phyloP scores from a whole-genome alignment of 1,284 basidiomycete genomes.

The Pseudozyma tsukubaensis region DNA sequence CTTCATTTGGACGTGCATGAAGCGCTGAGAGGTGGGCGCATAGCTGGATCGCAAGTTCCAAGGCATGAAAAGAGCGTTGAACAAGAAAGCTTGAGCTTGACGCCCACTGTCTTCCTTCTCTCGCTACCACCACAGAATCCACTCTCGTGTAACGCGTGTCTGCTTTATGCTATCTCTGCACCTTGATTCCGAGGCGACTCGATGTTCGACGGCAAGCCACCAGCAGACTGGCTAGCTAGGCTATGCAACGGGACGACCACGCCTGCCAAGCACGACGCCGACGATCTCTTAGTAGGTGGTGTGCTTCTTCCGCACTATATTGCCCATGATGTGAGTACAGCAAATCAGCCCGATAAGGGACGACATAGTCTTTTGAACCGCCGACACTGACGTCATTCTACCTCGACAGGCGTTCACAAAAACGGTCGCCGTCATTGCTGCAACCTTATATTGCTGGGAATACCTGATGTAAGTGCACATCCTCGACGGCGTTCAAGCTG shows the following conservation, averaged over 20 bases:
- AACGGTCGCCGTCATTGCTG: slow-evolving; percentile 28
- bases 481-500: not conserved
- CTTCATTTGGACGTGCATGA: too few species aligned
- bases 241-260: slow-evolving; percentile 13
- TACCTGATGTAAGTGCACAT: slow-evolving; percentile 28
- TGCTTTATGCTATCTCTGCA: not conserved
- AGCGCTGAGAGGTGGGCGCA: too few species aligned
- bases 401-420: slow-evolving; percentile 12
- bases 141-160: too few species aligned
- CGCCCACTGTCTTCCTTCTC: too few species aligned
- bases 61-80: too few species aligned
- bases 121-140: too few species aligned
- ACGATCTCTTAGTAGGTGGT: slow-evolving; percentile 6
- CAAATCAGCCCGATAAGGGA: not conserved
- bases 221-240: slow-evolving; percentile 6
- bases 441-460: slow-evolving; percentile 37
- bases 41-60: too few species aligned
- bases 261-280: not conserved
- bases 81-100: not conserved
- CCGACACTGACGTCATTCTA: not conserved
- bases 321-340: slow-evolving; percentile 20
- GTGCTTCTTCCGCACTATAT: slow-evolving; percentile 10
- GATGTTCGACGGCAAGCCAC: slow-evolving; percentile 2
- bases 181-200: not conserved
- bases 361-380: not conserved